Evolutionary conservation across 768 basidiomycete genomes (phyloP), one percentile per base, ranked within the genome.

Genomic region (Phlebiopsis gigantea): DNA sequence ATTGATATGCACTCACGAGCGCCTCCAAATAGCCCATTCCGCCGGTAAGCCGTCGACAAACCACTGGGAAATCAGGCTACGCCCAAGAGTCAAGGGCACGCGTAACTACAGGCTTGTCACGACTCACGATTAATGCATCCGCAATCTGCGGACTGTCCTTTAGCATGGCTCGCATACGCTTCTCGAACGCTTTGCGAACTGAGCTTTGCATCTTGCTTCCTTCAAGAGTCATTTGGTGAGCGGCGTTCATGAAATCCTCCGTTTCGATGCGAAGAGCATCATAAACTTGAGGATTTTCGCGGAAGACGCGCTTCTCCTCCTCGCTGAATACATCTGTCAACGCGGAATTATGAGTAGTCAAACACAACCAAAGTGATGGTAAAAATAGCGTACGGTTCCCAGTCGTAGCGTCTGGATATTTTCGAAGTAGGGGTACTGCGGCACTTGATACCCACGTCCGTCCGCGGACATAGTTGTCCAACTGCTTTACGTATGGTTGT

Each of bases 1-100:
- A n/a, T n/a, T n/a, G n/a, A n/a, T n/a, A n/a, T n/a, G n/a, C n/a
- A n/a, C n/a, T 54, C 14, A 54, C 53, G 21, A 71, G 62, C 2
- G 70, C 65, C 50, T 70, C 68, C 56, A 71, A 61, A 56, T 69
- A 72, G 0, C 69, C 68, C 5, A 66, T 66, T 0, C 69, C 69
- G n/a, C 66, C 68, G 4, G 71, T 70, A 1, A 70, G 59, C 7
- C 69, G 61, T 28, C 67, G 65, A 56, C 69, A 70, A 5, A 60
- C 62, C n/a, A 69, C 66, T 5, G 67, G 60, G 51, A 67, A 71
- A 56, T 64, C 53, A 8, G 53, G 53, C 53, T 54, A 19, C 15
- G 17, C n/a, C n/a, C n/a, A n/a, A n/a, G n/a, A n/a, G n/a, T n/a
- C n/a, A n/a, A n/a, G n/a, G n/a, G n/a, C n/a, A n/a, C n/a, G n/a